Percentiles rank a stretch among this genome's conserved stretches.
Evolutionary conservation across 345 rosid species (phyloP).

Genomic region (Camelina laxa): DNA sequence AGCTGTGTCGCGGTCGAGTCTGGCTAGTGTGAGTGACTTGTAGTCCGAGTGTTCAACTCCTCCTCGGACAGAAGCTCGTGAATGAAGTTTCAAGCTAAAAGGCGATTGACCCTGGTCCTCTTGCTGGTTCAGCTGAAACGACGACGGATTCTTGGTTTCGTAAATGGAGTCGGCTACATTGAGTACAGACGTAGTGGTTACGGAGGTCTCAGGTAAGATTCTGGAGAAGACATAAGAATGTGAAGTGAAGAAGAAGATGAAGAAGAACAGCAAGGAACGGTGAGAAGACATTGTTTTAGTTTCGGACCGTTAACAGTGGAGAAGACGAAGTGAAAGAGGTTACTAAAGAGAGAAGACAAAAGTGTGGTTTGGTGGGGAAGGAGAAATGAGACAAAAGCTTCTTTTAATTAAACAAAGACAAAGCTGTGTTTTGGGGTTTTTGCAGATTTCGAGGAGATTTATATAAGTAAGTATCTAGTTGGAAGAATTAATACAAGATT

Average conservation of each 20-base stretch:
- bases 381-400: slow-evolving; percentile 29
- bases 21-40: slow-evolving; percentile 61
- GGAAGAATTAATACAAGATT: slow-evolving; percentile 17
- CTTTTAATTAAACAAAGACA: slow-evolving; percentile 4
- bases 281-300: slow-evolving; percentile 33
- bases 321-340: background rate
- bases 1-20: slow-evolving; percentile 74
- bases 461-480: background rate
- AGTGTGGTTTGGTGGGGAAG: slow-evolving; percentile 36
- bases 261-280: slow-evolving; percentile 25
- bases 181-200: slow-evolving; percentile 41
- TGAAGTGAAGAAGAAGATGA: slow-evolving; percentile 38
- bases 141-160: slow-evolving; percentile 37
- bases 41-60: slow-evolving; percentile 56
- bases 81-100: slow-evolving; percentile 53
- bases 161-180: slow-evolving; percentile 54
- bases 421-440: slow-evolving; percentile 8
- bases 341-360: slow-evolving; percentile 32
- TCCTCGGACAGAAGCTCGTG: slow-evolving; percentile 53
- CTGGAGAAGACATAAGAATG: slow-evolving; percentile 43
- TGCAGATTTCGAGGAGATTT: slow-evolving; percentile 37
- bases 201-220: slow-evolving; percentile 29
- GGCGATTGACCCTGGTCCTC: slow-evolving; percentile 34
- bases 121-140: slow-evolving; percentile 39
- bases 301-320: slow-evolving; percentile 39